Evolutionary conservation across 495 filamentous ascomycete species (phyloP).

Genomic region (Rostrohypoxylon terebratum): DNA sequence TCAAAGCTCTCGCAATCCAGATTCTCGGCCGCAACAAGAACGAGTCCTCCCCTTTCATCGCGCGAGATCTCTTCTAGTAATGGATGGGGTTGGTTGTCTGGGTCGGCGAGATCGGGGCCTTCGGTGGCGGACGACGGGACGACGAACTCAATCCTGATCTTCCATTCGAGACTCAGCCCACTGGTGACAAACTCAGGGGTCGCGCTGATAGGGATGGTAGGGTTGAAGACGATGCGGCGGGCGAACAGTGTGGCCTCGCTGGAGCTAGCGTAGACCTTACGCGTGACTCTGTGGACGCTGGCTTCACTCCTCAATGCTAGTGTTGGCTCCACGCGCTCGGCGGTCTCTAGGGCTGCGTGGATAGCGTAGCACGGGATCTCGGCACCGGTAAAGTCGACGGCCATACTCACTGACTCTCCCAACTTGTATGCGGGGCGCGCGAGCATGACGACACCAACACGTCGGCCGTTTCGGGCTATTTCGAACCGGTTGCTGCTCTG

Average conservation of each 20-base stretch:
- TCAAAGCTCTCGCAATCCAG: constrained; percentile 90
- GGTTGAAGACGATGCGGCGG: constrained; percentile 79
- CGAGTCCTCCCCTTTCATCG: constrained; percentile 76
- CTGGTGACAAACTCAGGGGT: constrained; percentile 92
- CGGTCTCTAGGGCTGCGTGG: constrained; percentile 79
- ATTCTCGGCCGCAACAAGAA: constrained; percentile 78
- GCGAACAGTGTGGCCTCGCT: constrained; percentile 86
- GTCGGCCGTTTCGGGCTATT: constrained; percentile 87
- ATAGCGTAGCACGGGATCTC: constrained; percentile 84
- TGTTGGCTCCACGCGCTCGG: constrained; percentile 79
- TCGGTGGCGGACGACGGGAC: constrained; percentile 60
- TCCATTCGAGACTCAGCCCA: constrained; percentile 87
- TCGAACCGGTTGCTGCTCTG: constrained; percentile 89
- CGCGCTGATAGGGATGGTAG: constrained; percentile 80
- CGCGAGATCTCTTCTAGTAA: constrained; percentile 70
- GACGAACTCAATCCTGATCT: constrained; percentile 88
- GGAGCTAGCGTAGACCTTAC: constrained; percentile 77
- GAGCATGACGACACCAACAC: constrained; percentile 87
- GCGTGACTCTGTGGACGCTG: constrained; percentile 86
- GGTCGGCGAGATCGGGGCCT: constrained; percentile 21
- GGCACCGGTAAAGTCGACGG: constrained; percentile 81
- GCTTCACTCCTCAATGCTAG: constrained; percentile 86
- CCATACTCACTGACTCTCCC: constrained; percentile 84
- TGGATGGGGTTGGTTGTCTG: constrained; percentile 43
- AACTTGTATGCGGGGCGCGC: constrained; percentile 91